These are phyloP conservation scores for Erodium chrysanthum DNA, from an alignment of 441 rosid species.

Conservation along the genomic window DNA sequence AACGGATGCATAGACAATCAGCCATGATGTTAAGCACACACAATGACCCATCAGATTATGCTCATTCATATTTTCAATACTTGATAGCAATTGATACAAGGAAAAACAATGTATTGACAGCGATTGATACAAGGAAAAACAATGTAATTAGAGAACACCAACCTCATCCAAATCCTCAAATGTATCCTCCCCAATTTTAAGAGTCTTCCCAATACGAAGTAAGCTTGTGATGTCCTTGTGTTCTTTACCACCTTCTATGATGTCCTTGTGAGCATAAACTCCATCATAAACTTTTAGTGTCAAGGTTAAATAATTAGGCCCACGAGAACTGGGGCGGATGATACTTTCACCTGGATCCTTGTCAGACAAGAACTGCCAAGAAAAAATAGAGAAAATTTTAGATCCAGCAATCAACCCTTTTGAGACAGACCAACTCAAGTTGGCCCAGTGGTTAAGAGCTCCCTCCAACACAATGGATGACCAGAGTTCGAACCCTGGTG, in stretches of 20 bases:
- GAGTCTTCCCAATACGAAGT: constrained; percentile 84
- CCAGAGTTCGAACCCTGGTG: too few species aligned
- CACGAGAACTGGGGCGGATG: constrained; percentile 90
- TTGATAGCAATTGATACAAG: not conserved
- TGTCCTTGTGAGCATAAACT: constrained; percentile 87
- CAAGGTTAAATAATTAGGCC: constrained; percentile 74
- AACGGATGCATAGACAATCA: not conserved
- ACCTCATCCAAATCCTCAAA: constrained; percentile 99
- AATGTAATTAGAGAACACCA: constrained; percentile 7
- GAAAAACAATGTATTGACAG: not conserved
- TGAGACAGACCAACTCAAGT: too few species aligned
- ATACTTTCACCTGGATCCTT: constrained; percentile 94
- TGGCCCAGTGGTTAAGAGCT: too few species aligned
- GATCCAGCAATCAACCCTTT: not conserved
- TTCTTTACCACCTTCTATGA: constrained; percentile 88
- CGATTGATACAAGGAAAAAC: not conserved
- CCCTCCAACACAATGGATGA: too few species aligned
- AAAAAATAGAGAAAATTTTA: constrained; percentile 1
- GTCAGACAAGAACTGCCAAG: constrained; percentile 59
- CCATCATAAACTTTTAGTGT: constrained; percentile 79
- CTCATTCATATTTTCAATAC: not conserved
- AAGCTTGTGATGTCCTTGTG: constrained; percentile 88
- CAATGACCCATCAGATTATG: not conserved
- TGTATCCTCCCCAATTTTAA: constrained; percentile 90
- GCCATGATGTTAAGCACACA: not conserved